Evolutionary conservation across 345 rosid genomes (phyloP), one percentile per base, ranked within the genome.

Genomic region (Odontarrhena argentea): DNA sequence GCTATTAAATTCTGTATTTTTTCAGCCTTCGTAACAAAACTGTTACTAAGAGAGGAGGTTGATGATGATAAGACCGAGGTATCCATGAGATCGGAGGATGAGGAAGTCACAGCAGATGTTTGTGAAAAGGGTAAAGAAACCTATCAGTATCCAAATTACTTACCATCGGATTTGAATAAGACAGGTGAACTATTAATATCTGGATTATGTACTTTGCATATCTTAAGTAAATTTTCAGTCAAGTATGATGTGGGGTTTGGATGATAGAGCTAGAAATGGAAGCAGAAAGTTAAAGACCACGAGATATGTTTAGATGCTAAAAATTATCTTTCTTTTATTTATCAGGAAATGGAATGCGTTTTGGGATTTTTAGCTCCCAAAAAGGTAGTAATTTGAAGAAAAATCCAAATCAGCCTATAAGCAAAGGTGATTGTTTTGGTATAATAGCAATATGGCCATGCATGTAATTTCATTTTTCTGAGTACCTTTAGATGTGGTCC

Each of bases 321-420:
- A 11, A 48, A 3, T 0, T 44, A 9, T 15, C 10, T 12, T 41
- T 38, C 2, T 34, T 51, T 12, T 2, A 18, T 60, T 44, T 3
- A 32, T 22, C 35, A 74, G 77, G 69, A 60, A 67, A 55, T 74
- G 53, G 77, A 47, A 30, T 68, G 46, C 73, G 69, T 48, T 68
- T 48, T 67, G 69, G 77, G 69, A 38, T 74, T 15, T 74, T 74
- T 41, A 22, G 1, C 40, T 67, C 58, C 46, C 56, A 46, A 34
- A 58, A 68, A 68, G 60, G 69, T 7, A 53, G 65, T 55, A 47
- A 55, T 18, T 66, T 73, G 62, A 74, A 74, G 73, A 74, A 67
- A 47, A 5, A 46, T 15, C 47, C 69, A 46, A 10, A 55, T 46
- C 73, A 40, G 3, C 3, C 52, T 0, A 37, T 58, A 11, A 43